These are phyloP conservation scores for Sequoia sempervirens DNA, from an alignment of 75 land plant species.

Conservation along the genomic window DNA sequence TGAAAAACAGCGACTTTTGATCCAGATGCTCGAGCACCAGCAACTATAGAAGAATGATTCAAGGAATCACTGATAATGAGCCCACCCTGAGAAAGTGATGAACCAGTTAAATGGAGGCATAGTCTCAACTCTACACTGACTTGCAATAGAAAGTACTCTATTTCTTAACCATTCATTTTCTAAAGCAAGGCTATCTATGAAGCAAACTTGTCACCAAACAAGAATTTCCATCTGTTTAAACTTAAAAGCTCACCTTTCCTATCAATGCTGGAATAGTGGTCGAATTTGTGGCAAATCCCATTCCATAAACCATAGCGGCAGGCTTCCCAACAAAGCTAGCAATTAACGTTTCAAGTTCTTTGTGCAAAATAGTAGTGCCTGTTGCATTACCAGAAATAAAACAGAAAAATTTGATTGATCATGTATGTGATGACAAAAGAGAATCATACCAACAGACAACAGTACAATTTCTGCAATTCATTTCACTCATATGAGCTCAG, in stretches of 20 bases:
- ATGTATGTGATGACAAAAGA: not conserved
- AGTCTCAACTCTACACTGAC: not conserved
- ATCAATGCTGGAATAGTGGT: constrained; percentile 79
- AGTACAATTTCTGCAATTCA: not conserved
- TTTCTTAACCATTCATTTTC: not conserved
- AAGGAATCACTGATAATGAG: constrained; percentile 90
- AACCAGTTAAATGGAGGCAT: not conserved
- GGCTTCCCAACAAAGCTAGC: constrained; percentile 92
- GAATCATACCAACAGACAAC: not conserved
- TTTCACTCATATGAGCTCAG: not conserved
- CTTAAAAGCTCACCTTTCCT: constrained; percentile 50
- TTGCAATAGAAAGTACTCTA: not conserved
- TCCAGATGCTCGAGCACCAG: constrained; percentile 94
- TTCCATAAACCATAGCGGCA: constrained; percentile 88
- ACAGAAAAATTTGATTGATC: not conserved
- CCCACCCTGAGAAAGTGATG: constrained; percentile 60
- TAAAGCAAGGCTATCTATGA: not conserved
- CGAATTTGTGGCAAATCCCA: constrained; percentile 97
- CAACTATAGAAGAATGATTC: constrained; percentile 92
- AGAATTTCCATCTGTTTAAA: not conserved
- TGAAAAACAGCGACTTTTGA: constrained; percentile 82
- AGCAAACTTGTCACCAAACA: not conserved
- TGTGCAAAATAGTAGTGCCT: constrained; percentile 76
- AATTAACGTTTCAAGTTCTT: constrained; percentile 70
- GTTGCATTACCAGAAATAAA: constrained; percentile 5